These are phyloP conservation scores for Aspergillus sp. DNA, from an alignment of 2,329 filamentous ascomycete species.

Conservation along the genomic window DNA sequence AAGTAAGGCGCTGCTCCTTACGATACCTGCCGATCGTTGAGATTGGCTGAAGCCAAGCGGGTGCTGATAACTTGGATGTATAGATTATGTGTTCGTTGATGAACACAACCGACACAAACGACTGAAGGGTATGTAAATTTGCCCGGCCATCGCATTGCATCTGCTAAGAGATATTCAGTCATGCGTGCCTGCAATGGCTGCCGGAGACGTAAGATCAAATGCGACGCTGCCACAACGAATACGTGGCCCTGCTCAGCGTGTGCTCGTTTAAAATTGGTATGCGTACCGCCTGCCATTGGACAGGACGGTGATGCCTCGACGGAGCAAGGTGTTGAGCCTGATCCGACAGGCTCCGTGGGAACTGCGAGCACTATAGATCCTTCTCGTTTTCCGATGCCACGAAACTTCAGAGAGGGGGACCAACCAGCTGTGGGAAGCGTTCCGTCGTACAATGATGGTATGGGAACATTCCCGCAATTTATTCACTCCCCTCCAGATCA, in stretches of 20 bases:
- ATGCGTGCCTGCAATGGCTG: conserved; percentile 98
- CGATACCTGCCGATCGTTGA: conserved; percentile 4
- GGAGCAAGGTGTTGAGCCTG: conserved; percentile 20
- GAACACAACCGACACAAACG: conserved; percentile 97
- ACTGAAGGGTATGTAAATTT: conserved; percentile 61
- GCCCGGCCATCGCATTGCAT: conserved; percentile 1
- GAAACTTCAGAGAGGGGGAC: conserved; percentile 36
- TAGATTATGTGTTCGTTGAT: conserved; percentile 98
- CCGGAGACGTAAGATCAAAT: conserved; percentile 91
- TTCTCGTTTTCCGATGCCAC: conserved; percentile 43
- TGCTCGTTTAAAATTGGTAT: conserved; percentile 82
- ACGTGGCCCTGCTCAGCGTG: conserved; percentile 96
- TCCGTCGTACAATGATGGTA: conserved; percentile 35
- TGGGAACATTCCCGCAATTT: conserved; percentile 34
- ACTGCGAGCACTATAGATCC: conserved; percentile 36
- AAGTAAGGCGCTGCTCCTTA: conserved; percentile 49
- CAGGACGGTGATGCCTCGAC: conserved; percentile 50
- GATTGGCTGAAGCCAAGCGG: background rate
- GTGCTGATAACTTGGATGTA: conserved; percentile 1
- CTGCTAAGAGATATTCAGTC: conserved; percentile 45
- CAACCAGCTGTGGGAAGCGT: conserved; percentile 41
- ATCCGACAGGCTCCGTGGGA: conserved; percentile 11
- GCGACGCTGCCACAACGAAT: conserved; percentile 92
- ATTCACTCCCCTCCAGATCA: conserved; percentile 19
- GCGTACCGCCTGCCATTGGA: conserved; percentile 75